Conservation (phyloP, 495 filamentous ascomycete species). For the Aspergillus conjunctus region DNA sequence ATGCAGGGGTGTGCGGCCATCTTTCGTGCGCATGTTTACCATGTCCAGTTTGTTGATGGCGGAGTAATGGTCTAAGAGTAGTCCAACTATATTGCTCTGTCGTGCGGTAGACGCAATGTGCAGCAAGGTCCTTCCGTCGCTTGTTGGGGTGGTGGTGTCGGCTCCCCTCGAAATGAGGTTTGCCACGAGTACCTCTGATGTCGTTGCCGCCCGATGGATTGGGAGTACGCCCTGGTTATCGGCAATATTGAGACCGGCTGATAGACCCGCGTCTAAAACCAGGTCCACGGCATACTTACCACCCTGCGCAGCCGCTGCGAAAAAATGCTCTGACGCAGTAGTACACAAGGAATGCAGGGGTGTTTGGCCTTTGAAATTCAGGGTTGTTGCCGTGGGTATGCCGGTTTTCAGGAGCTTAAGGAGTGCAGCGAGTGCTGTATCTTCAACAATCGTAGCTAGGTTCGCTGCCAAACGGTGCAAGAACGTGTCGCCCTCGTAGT, state of each 20-base stretch:
- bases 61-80: constrained; percentile 34
- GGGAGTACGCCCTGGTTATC: constrained; percentile 26
- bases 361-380: constrained; percentile 30
- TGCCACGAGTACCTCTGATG: constrained; percentile 32
- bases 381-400: constrained; percentile 12
- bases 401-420: constrained; percentile 11
- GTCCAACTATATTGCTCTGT: constrained; percentile 39
- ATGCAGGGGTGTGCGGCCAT: constrained; percentile 33
- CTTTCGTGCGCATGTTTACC: constrained; percentile 23
- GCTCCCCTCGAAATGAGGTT: constrained; percentile 41
- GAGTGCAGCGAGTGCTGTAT: constrained; percentile 4
- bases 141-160: constrained; percentile 25
- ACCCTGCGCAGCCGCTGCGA: background rate
- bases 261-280: constrained; percentile 15
- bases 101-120: constrained; percentile 42
- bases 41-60: constrained; percentile 9
- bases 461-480: constrained; percentile 22
- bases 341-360: constrained; percentile 29
- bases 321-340: constrained; percentile 16
- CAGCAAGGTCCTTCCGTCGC: constrained; percentile 36
- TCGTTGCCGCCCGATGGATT: constrained; percentile 38
- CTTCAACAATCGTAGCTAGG: constrained; percentile 6
- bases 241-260: constrained; percentile 6
- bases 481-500: constrained; percentile 24
- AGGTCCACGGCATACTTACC: constrained; percentile 18